phyloP scores from a whole-genome alignment of 371 early-diverging fungal species.

The Syncephalis plumigaleata region DNA sequence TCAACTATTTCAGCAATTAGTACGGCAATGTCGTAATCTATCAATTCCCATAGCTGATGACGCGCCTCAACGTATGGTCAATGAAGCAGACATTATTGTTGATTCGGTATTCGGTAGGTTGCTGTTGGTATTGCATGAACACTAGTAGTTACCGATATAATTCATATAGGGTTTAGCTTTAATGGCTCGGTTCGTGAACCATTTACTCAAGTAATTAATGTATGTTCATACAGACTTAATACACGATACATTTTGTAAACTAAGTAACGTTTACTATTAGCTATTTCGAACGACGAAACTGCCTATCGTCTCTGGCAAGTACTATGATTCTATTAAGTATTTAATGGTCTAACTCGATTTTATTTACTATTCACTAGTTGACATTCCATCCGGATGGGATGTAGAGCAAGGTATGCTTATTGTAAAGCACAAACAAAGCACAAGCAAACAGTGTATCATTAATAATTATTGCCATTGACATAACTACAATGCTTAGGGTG shows the following conservation, averaged over 20 bases:
- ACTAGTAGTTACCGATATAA: background rate
- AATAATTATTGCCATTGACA: background rate
- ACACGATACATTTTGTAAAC: no score
- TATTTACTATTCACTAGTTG: slow-evolving; percentile 25
- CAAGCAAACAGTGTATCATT: background rate
- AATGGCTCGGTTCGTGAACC: slow-evolving; percentile 62
- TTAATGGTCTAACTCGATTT: no score
- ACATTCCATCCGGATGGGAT: slow-evolving; percentile 91
- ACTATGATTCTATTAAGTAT: background rate
- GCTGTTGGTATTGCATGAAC: background rate
- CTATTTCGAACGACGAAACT: slow-evolving; percentile 21
- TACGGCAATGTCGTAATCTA: slow-evolving; percentile 48
- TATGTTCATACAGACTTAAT: slow-evolving; percentile 4
- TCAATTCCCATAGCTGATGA: slow-evolving; percentile 36
- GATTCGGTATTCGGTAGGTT: slow-evolving; percentile 73
- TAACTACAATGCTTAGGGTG: background rate
- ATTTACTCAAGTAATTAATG: slow-evolving; percentile 45
- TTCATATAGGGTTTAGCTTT: slow-evolving; percentile 76
- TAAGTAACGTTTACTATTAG: slow-evolving; percentile 1
- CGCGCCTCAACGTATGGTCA: slow-evolving; percentile 14
- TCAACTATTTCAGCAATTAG: slow-evolving; percentile 41
- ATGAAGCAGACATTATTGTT: slow-evolving; percentile 40
- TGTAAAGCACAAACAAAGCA: background rate
- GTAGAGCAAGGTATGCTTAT: slow-evolving; percentile 51
- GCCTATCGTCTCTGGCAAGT: slow-evolving; percentile 38